Evolutionary conservation across 1,284 basidiomycete species (phyloP).

Genomic region (Cerioporus squamosus): DNA sequence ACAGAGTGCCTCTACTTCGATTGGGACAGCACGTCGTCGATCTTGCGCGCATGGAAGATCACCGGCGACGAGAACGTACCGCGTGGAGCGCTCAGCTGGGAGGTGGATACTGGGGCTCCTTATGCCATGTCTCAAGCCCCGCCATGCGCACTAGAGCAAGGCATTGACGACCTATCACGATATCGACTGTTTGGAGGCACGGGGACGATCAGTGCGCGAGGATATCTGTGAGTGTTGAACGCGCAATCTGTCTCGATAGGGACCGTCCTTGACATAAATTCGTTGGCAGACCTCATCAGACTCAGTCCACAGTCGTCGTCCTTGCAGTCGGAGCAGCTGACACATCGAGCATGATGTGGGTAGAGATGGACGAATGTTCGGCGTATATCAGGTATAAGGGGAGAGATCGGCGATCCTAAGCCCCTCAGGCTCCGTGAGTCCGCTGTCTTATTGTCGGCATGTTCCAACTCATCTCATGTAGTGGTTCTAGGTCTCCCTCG

Average conservation of each 20-base stretch:
- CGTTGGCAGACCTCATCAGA: not conserved
- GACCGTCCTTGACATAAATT: no score
- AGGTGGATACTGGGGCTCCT: conserved; percentile 1
- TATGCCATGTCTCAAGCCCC: not conserved
- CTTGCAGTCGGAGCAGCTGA: conserved; percentile 1
- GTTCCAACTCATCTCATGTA: not conserved
- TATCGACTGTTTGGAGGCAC: conserved; percentile 12
- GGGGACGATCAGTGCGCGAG: conserved; percentile 24
- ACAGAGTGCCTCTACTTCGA: conserved; percentile 31
- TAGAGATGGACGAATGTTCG: conserved; percentile 7
- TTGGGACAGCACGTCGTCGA: conserved; percentile 6
- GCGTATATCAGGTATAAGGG: conserved; percentile 9
- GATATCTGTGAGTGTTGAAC: conserved; percentile 23
- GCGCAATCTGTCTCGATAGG: no score
- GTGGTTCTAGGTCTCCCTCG: no score
- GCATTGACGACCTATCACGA: conserved; percentile 1
- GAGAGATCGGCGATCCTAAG: not conserved
- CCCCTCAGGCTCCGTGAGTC: not conserved
- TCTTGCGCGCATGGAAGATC: conserved; percentile 31
- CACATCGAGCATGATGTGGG: conserved; percentile 1
- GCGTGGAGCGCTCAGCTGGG: conserved; percentile 30
- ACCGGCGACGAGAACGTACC: conserved; percentile 36
- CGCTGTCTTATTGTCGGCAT: not conserved
- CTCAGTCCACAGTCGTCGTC: not conserved
- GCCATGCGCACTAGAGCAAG: not conserved